Percentiles rank a stretch among this genome's conserved stretches.
Conservation (phyloP, 1,284 basidiomycete genomes). For the Cutaneotrichosporon curvatum region DNA sequence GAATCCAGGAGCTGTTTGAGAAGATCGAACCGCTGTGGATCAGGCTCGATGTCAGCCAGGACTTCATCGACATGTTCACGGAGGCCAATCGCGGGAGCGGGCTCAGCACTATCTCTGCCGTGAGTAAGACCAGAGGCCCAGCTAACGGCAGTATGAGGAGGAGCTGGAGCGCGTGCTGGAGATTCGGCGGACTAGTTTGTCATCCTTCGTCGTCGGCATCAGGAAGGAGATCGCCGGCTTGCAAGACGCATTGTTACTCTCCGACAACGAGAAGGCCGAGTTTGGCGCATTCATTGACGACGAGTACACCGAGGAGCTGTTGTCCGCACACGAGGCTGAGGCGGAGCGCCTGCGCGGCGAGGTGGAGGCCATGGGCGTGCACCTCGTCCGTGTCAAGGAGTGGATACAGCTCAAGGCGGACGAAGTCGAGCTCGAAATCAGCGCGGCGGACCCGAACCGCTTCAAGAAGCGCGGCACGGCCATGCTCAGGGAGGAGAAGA, state of each 20-base stretch:
- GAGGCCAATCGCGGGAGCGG: slow-evolving; percentile 42
- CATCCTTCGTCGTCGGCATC: slow-evolving; percentile 73
- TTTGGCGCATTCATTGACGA: slow-evolving; percentile 77
- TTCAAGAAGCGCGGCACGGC: slow-evolving; percentile 55
- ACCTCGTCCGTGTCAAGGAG: slow-evolving; percentile 71
- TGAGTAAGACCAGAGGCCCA: slow-evolving; percentile 17
- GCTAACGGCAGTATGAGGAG: slow-evolving; percentile 59
- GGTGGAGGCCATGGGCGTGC: slow-evolving; percentile 63
- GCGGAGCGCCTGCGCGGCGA: slow-evolving; percentile 74
- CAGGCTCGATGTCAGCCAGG: slow-evolving; percentile 34
- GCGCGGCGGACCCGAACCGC: slow-evolving; percentile 39
- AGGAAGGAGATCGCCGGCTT: slow-evolving; percentile 70
- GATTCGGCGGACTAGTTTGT: slow-evolving; percentile 80
- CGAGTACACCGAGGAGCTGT: slow-evolving; percentile 78
- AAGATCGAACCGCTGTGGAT: slow-evolving; percentile 43
- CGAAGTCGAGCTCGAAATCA: slow-evolving; percentile 69
- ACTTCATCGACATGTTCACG: slow-evolving; percentile 40
- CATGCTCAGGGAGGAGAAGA: slow-evolving; percentile 90
- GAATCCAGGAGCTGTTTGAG: slow-evolving; percentile 43
- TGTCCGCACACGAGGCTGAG: slow-evolving; percentile 82
- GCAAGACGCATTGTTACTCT: slow-evolving; percentile 81
- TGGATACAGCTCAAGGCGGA: slow-evolving; percentile 90
- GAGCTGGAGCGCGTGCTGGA: slow-evolving; percentile 87
- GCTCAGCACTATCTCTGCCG: slow-evolving; percentile 35
- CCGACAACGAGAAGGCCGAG: slow-evolving; percentile 71